A percentile compares a stretch with the other conserved stretches of the same genome.
phyloP scores from a whole-genome alignment of 2,329 filamentous ascomycete species.

The Nemania sp. region DNA sequence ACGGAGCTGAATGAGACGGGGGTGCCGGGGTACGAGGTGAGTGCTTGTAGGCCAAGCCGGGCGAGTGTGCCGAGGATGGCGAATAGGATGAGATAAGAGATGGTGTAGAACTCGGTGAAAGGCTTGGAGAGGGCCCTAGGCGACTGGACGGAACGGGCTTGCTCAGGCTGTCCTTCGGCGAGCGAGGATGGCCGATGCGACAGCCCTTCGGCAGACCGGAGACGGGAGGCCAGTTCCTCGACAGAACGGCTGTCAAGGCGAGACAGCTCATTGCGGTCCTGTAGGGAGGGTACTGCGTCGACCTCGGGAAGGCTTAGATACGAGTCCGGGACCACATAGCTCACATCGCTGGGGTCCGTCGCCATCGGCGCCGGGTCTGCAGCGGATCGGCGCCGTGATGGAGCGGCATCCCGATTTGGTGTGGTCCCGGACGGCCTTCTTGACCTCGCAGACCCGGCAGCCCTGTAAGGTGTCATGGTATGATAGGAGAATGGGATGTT shows the following conservation, averaged over 20 bases:
- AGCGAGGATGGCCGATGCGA: constrained; percentile 16
- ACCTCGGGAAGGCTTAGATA: constrained; percentile 52
- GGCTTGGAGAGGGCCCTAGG: constrained; percentile 49
- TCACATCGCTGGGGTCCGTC: constrained; percentile 40
- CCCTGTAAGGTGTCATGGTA: not conserved
- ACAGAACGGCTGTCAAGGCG: constrained; percentile 46
- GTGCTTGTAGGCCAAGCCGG: constrained; percentile 75
- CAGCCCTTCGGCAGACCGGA: constrained; percentile 34
- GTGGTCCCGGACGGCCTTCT: constrained; percentile 3
- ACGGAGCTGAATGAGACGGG: constrained; percentile 75
- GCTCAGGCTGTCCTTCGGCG: not conserved
- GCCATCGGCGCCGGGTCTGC: constrained; percentile 1
- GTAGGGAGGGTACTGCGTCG: constrained; percentile 48
- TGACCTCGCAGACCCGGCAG: not conserved
- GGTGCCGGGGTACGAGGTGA: constrained; percentile 79
- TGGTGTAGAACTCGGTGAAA: constrained; percentile 67
- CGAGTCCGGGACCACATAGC: constrained; percentile 45
- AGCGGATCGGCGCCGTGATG: constrained; percentile 6
- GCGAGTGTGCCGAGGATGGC: constrained; percentile 83
- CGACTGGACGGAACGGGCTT: not conserved
- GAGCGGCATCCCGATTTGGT: constrained; percentile 11
- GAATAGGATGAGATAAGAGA: constrained; percentile 85
- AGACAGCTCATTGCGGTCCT: constrained; percentile 46
- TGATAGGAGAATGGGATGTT: not conserved
- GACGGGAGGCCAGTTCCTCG: constrained; percentile 43